Base-by-base conservation (phyloP, 2,329 filamentous ascomycete species). In the Verticillium tricorpus region DNA sequence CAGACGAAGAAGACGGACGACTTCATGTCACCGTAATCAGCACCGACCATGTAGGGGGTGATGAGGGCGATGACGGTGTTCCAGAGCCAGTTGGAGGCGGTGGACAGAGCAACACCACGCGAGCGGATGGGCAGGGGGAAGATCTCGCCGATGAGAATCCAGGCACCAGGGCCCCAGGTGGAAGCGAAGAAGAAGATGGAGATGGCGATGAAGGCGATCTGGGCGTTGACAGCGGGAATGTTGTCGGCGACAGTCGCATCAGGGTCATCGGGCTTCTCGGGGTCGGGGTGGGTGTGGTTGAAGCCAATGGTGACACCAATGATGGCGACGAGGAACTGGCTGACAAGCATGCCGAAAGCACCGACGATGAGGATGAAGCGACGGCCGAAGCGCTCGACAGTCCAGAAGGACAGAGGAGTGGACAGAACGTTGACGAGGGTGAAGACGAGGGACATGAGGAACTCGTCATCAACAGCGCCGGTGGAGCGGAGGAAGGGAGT, bases 171-270 rank as follows among this genome's bases (percentile, higher is more conserved):
- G 60, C 92, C 92, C 92, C 92, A 96, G 66, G 92, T 96, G 62
- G 85, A 88, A 63, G 92, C 92, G 75, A 96, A 96, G 84, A 89
- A 94, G 84, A 92, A 93, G 82, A 96, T 93, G 84, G 93, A 95
- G 80, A 96, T 88, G 79, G 88, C 90, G 72, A 95, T 95, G 80
- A 96, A 95, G 64, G 91, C 86, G 67, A 96, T 92, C 82, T 93
- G 88, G 58, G 89, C 86, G 68, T 85, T 82, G 69, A 85, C 82
- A 37, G 86, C 88, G 2, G 78, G 66, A 64, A 82, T 77, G 74
- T 88, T 85, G 77, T 83, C 59, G 70, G 80, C 80, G 8, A 80
- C 75, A 22, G 70, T 73, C 22, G 67, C 69, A 34, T 67, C 67
- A 0, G 77, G 70, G 57, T 82, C 71, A 11, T 55, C 54, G n/a